A percentile compares a stretch with the other conserved stretches of the same genome.
Conservation (phyloP, 352 stramenopile genomes). For the Phytophthora agathidicida region DNA sequence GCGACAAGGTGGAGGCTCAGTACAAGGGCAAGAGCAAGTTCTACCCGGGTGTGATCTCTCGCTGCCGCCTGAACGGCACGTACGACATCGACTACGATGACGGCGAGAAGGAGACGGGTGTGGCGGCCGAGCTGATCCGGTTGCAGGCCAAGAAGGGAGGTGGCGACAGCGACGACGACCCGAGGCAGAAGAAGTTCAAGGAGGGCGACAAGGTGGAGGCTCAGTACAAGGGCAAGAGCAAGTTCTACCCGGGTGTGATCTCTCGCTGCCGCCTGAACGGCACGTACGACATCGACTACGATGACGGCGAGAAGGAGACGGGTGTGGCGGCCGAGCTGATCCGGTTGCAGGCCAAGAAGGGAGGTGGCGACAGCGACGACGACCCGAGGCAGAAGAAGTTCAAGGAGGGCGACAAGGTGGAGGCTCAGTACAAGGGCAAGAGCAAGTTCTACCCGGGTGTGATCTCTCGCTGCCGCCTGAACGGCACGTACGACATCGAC, state of each 20-base stretch:
- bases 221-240: constrained; percentile 24
- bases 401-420: constrained; percentile 21
- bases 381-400: constrained; percentile 19
- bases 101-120: constrained; percentile 22
- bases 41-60: constrained; percentile 19
- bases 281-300: constrained; percentile 25
- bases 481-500: constrained; percentile 23
- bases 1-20: constrained; percentile 21
- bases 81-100: constrained; percentile 24
- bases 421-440: constrained; percentile 24
- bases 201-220: constrained; percentile 20
- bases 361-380: constrained; percentile 15
- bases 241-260: constrained; percentile 20
- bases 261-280: constrained; percentile 17
- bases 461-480: constrained; percentile 18
- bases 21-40: constrained; percentile 24
- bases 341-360: constrained; percentile 12
- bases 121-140: constrained; percentile 18
- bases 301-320: constrained; percentile 21
- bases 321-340: constrained; percentile 20
- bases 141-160: constrained; percentile 8
- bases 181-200: constrained; percentile 22
- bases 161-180: constrained; percentile 16
- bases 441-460: constrained; percentile 20
- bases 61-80: constrained; percentile 18